These are phyloP conservation scores for Pinus taeda DNA, from an alignment of 75 land plant genomes.

Conservation along the genomic window DNA sequence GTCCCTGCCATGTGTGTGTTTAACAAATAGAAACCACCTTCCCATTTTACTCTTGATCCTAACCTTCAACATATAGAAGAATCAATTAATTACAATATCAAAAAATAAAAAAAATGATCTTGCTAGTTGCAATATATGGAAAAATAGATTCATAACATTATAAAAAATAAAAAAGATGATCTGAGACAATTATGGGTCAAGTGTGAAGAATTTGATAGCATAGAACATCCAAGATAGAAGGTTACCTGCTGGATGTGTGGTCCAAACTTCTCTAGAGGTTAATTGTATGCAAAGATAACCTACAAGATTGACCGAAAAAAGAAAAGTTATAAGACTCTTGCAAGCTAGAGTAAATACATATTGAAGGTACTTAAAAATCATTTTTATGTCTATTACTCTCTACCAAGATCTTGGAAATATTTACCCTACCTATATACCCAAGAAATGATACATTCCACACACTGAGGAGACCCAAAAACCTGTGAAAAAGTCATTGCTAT, in stretches of 20 bases:
- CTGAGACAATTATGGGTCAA: neutral
- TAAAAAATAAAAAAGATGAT: neutral
- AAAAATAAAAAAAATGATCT: too few species aligned
- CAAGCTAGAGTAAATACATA: neutral
- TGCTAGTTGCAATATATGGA: too few species aligned
- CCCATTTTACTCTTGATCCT: too few species aligned
- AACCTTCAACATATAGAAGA: too few species aligned
- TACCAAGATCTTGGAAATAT: slow-evolving; percentile 1
- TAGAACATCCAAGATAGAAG: neutral
- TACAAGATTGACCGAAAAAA: slow-evolving; percentile 5
- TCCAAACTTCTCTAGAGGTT: slow-evolving; percentile 95
- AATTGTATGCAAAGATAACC: slow-evolving; percentile 94
- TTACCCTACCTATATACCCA: slow-evolving; percentile 84
- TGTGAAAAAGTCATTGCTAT: slow-evolving; percentile 14
- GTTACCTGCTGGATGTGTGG: slow-evolving; percentile 94
- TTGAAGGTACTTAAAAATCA: neutral
- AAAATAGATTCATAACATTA: too few species aligned
- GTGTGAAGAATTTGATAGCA: neutral
- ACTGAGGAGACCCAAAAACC: slow-evolving; percentile 94
- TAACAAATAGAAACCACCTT: too few species aligned
- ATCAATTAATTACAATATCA: too few species aligned
- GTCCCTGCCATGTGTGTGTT: too few species aligned
- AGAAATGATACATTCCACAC: slow-evolving; percentile 96
- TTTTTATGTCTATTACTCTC: neutral
- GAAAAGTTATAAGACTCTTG: neutral